A percentile compares a stretch with the other conserved stretches of the same genome.
These are phyloP conservation scores for Pelargonium fulgidum DNA, from an alignment of 441 rosid species.

Conservation along the genomic window DNA sequence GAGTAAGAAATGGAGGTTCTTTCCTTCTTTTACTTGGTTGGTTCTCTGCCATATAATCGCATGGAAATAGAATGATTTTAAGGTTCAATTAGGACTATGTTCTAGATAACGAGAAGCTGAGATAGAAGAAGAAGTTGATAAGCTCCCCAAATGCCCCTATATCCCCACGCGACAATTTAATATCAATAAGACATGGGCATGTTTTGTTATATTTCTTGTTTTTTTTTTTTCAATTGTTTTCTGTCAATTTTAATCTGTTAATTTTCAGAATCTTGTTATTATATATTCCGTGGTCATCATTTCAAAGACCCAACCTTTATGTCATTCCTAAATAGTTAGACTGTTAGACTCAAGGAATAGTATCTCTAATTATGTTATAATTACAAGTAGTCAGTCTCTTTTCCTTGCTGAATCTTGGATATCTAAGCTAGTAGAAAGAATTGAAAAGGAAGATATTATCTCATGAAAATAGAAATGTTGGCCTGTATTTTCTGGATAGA, in stretches of 20 bases:
- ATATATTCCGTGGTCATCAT: not conserved
- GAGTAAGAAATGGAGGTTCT: no score
- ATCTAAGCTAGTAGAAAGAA: not conserved
- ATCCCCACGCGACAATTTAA: not conserved
- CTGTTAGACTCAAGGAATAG: no score
- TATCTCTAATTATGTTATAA: no score
- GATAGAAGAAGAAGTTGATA: not conserved
- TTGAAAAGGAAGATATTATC: not conserved
- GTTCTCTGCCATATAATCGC: not conserved
- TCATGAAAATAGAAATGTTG: not conserved
- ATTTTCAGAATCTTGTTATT: not conserved
- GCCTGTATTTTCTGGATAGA: not conserved
- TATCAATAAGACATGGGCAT: not conserved
- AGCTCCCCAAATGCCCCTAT: not conserved
- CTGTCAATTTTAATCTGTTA: not conserved
- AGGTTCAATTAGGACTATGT: not conserved
- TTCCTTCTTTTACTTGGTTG: not conserved
- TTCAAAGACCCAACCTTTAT: not conserved
- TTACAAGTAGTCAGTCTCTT: not conserved
- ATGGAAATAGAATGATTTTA: not conserved
- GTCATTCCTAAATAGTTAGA: not conserved
- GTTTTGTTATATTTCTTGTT: not conserved
- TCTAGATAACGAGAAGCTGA: not conserved
- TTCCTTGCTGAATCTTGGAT: not conserved
- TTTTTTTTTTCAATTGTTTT: not conserved